A percentile compares a stretch with the other conserved stretches of the same genome.
Conservation (phyloP, 2,329 filamentous ascomycete genomes). For the Talaromyces islandicus region DNA sequence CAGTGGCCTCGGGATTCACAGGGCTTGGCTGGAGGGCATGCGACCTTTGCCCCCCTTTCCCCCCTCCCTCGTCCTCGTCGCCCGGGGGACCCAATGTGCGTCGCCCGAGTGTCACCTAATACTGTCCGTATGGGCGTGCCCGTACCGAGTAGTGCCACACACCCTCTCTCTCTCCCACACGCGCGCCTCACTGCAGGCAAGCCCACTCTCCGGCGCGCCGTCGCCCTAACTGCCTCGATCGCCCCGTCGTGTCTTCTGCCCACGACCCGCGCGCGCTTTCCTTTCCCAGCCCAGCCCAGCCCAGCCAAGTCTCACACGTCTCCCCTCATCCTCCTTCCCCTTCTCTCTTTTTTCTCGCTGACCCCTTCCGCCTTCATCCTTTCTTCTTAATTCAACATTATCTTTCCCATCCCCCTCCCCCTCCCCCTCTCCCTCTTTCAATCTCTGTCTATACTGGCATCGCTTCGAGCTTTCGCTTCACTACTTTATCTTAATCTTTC, state of each 20-base stretch:
- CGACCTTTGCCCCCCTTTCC: not conserved
- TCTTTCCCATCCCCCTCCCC: conserved; percentile 14
- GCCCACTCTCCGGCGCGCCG: conserved; percentile 12
- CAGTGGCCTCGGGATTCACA: not conserved
- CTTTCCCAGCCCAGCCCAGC: conserved; percentile 8
- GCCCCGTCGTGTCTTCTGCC: conserved; percentile 17
- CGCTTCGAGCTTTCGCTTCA: not conserved
- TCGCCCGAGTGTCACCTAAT: not conserved
- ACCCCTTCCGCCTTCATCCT: conserved; percentile 13
- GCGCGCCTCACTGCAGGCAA: not conserved
- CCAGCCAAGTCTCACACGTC: conserved; percentile 15
- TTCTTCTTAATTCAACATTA: conserved; percentile 15
- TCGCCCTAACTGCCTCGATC: conserved; percentile 17
- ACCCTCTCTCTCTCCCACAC: not conserved
- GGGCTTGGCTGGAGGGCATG: not conserved
- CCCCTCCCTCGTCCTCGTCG: conserved; percentile 13
- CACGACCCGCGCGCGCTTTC: conserved; percentile 13
- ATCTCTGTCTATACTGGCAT: conserved; percentile 3
- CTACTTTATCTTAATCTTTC: conserved; percentile 15
- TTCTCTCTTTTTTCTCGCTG: conserved; percentile 15
- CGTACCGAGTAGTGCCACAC: not conserved
- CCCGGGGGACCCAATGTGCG: conserved; percentile 6
- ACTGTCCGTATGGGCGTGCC: not conserved
- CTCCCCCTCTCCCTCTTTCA: conserved; percentile 12
- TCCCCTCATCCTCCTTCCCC: conserved; percentile 14